Evolutionary conservation across 352 stramenopile species (phyloP).

Genomic region (Pythium oligandrum): DNA sequence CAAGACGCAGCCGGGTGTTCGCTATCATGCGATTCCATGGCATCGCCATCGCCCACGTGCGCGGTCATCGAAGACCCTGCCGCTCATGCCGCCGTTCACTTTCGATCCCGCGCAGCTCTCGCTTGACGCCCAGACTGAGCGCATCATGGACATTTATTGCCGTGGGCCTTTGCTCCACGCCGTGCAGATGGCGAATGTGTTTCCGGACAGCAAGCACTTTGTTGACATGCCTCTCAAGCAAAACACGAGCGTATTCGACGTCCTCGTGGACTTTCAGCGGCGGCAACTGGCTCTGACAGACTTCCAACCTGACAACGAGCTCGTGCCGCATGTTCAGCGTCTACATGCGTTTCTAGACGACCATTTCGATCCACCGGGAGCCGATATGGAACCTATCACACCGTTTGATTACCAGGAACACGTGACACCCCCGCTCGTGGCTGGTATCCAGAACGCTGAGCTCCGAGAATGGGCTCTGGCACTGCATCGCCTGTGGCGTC

Average conservation of each 20-base stretch:
- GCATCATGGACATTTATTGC: constrained; percentile 74
- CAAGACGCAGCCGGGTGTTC: constrained; percentile 11
- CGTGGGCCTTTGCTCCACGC: constrained; percentile 57
- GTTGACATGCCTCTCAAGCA: constrained; percentile 90
- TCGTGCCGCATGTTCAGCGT: constrained; percentile 23
- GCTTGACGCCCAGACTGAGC: constrained; percentile 42
- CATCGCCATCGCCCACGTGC: neutral
- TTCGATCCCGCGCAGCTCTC: too few relatives aligned
- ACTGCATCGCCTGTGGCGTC: constrained; percentile 74
- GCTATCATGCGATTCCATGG: constrained; percentile 3
- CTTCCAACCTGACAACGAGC: constrained; percentile 19
- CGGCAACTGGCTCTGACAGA: constrained; percentile 50
- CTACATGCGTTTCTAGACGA: constrained; percentile 67
- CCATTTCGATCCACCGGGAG: constrained; percentile 78
- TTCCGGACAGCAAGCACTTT: constrained; percentile 90
- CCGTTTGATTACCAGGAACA: constrained; percentile 66
- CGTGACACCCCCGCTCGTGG: constrained; percentile 44
- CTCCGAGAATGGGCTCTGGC: constrained; percentile 58
- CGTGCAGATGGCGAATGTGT: constrained; percentile 73
- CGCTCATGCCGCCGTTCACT: too few relatives aligned
- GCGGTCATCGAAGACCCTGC: too few relatives aligned
- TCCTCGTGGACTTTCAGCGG: constrained; percentile 66
- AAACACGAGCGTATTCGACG: constrained; percentile 65
- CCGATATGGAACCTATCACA: constrained; percentile 66
- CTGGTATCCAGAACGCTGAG: constrained; percentile 39